A percentile compares a stretch with the other conserved stretches of the same genome.
phyloP scores from a whole-genome alignment of 2,329 filamentous ascomycete species.

The Aspergillus sp. region DNA sequence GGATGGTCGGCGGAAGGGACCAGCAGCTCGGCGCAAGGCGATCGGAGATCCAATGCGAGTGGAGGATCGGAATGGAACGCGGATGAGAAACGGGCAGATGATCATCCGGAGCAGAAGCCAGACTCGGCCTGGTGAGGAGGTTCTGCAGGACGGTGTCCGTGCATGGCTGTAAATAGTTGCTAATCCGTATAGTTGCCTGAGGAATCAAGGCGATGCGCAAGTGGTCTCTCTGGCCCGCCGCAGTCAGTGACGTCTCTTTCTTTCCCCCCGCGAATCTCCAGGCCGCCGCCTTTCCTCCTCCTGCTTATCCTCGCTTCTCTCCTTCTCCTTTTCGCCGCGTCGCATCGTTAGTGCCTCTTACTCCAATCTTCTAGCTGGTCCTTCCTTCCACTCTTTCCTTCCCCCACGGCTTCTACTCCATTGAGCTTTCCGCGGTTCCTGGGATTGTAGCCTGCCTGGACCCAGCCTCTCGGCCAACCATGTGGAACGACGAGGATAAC shows the following conservation, averaged over 20 bases:
- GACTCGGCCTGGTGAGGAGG: not conserved
- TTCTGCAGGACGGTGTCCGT: too few species aligned
- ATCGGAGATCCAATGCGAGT: too few species aligned
- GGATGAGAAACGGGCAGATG: not conserved
- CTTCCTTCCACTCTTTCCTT: not conserved
- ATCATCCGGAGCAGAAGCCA: not conserved
- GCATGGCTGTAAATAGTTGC: too few species aligned
- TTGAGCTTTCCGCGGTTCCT: not conserved
- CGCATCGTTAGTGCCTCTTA: not conserved
- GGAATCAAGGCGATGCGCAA: not conserved
- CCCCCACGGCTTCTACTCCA: not conserved
- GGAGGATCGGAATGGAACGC: too few species aligned
- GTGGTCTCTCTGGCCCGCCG: not conserved
- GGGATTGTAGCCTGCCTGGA: constrained; percentile 15
- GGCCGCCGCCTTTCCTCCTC: not conserved
- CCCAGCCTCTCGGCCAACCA: constrained; percentile 44
- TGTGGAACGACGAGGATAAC: constrained; percentile 99
- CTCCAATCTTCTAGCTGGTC: not conserved
- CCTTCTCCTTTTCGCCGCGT: not conserved
- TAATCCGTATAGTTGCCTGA: too few species aligned
- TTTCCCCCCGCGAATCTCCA: not conserved
- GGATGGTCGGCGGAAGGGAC: not conserved
- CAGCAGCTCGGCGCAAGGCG: not conserved
- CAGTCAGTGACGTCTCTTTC: not conserved
- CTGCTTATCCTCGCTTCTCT: not conserved